A percentile compares a stretch with the other conserved stretches of the same genome.
These are phyloP conservation scores for Afroboletus lepidellus DNA, from an alignment of 1,284 basidiomycete species.

Conservation along the genomic window DNA sequence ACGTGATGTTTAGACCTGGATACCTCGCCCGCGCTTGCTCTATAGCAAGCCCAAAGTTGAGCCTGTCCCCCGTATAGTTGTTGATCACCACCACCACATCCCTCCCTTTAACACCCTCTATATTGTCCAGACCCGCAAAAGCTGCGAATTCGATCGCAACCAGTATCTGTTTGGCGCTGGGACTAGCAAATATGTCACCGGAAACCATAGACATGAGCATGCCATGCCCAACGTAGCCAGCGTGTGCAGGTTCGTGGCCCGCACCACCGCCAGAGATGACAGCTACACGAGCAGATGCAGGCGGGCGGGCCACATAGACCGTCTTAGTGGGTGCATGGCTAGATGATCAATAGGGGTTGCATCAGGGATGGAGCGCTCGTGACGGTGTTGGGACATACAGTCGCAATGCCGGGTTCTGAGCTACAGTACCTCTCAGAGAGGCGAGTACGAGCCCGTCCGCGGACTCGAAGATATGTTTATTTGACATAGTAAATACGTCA, in stretches of 20 bases:
- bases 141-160: slow-evolving; percentile 50
- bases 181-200: slow-evolving; percentile 66
- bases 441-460: slow-evolving; percentile 53
- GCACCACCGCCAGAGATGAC: slow-evolving; percentile 67
- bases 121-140: slow-evolving; percentile 15
- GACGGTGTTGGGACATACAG: slow-evolving; percentile 38
- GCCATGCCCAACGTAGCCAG: slow-evolving; percentile 57
- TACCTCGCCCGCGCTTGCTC: slow-evolving; percentile 49
- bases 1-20: slow-evolving; percentile 43
- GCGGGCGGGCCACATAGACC: slow-evolving; percentile 38
- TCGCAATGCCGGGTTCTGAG: slow-evolving; percentile 49
- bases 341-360: neutral
- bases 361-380: neutral
- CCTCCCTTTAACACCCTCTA: slow-evolving; percentile 12
- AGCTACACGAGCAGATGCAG: slow-evolving; percentile 41
- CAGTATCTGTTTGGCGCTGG: slow-evolving; percentile 59
- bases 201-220: slow-evolving; percentile 60
- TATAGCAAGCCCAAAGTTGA: slow-evolving; percentile 70
- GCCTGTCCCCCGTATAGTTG: slow-evolving; percentile 58
- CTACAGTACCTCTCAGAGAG: slow-evolving; percentile 51
- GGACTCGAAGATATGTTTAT: slow-evolving; percentile 48
- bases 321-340: slow-evolving; percentile 41
- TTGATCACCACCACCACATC: slow-evolving; percentile 45
- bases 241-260: slow-evolving; percentile 70
- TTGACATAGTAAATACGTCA: slow-evolving; percentile 17